phyloP scores from a whole-genome alignment of 73 alveolate species.

The Uronychia binucleata region DNA sequence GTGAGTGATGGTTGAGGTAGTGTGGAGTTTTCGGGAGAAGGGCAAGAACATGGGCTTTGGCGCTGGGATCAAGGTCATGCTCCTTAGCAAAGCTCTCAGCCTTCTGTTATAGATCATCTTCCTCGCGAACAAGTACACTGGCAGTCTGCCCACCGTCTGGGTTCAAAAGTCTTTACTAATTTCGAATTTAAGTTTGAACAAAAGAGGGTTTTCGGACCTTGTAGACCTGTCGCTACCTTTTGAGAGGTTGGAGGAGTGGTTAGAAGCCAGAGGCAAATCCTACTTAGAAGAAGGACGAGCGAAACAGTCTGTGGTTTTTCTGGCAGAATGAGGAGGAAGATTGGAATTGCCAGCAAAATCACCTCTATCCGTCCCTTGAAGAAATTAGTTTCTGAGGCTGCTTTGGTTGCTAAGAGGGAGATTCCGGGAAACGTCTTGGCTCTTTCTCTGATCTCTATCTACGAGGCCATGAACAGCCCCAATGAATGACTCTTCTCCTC shows the following conservation, averaged over 20 bases:
- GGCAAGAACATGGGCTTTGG: neutral
- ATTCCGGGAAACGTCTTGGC: too few species aligned
- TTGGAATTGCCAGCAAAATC: too few species aligned
- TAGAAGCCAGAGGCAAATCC: too few species aligned
- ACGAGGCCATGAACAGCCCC: neutral
- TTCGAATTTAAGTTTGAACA: neutral
- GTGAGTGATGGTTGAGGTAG: too few species aligned
- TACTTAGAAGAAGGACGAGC: too few species aligned
- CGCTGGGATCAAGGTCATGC: neutral
- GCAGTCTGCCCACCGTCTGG: neutral
- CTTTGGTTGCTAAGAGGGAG: neutral
- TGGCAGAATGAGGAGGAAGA: too few species aligned
- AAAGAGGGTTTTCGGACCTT: neutral
- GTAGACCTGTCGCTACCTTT: neutral
- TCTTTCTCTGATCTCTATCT: neutral
- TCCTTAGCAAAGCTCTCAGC: neutral
- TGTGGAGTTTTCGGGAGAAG: neutral
- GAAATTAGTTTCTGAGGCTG: neutral
- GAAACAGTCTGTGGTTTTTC: too few species aligned
- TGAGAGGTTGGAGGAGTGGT: neutral
- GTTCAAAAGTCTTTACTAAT: neutral
- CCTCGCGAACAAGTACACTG: neutral
- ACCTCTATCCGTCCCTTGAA: neutral
- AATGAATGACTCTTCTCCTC: neutral
- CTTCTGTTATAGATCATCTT: neutral